A percentile compares a stretch with the other conserved stretches of the same genome.
Conservation (phyloP, 805 yeast genomes). For the Barnettozyma sucrosica region DNA sequence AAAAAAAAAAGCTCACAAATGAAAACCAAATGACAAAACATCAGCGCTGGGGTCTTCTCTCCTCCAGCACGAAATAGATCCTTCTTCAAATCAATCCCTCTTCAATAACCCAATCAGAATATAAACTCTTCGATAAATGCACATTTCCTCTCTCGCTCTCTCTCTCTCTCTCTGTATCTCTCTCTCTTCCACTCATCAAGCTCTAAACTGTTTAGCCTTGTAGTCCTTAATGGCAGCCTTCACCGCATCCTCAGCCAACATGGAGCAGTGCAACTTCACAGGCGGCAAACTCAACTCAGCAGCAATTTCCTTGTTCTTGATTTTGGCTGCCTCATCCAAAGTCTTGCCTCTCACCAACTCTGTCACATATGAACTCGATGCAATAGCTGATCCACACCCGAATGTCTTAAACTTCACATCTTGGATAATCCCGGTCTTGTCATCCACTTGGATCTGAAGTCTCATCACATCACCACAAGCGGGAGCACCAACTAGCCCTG, state of each 20-base stretch:
- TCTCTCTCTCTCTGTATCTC: neutral
- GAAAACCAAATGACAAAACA: neutral
- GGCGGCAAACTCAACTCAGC: conserved; percentile 94
- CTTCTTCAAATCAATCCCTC: neutral
- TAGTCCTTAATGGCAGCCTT: conserved; percentile 96
- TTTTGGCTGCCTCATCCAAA: conserved; percentile 85
- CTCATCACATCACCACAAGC: conserved; percentile 99
- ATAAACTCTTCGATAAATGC: neutral
- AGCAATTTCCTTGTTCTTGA: conserved; percentile 92
- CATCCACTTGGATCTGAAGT: conserved; percentile 89
- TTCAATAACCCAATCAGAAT: neutral
- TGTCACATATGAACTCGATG: conserved; percentile 91
- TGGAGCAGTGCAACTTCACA: conserved; percentile 94
- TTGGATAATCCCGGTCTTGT: conserved; percentile 81
- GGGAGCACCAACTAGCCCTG: conserved; percentile 98
- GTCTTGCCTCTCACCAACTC: conserved; percentile 94
- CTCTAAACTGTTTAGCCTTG: conserved; percentile 62
- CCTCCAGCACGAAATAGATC: neutral
- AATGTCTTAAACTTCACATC: conserved; percentile 97
- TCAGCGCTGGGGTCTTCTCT: neutral
- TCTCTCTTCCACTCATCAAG: neutral
- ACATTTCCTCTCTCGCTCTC: neutral
- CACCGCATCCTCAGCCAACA: conserved; percentile 98
- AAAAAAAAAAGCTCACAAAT: neutral
- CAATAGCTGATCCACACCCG: conserved; percentile 99